Evolutionary conservation across 2,329 filamentous ascomycete species (phyloP), one percentile per base, ranked within the genome.

Genomic region (Tolypocladium sp.): DNA sequence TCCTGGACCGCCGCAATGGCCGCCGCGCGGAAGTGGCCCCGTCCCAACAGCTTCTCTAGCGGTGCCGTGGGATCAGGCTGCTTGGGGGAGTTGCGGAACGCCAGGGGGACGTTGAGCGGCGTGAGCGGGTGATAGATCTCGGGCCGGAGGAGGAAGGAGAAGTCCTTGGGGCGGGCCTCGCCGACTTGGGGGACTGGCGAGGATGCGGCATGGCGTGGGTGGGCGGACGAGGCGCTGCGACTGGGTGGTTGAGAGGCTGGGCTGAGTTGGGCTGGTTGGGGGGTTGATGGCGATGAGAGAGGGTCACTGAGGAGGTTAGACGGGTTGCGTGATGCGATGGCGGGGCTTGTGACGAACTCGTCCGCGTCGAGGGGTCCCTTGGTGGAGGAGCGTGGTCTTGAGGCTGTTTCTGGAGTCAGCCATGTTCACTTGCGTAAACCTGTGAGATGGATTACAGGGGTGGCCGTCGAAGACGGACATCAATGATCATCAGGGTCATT

Each of bases 71-170:
- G 76, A 1, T 79, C 71, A 1, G 90, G 87, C 63, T 87, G 84
- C 62, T 86, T 79, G 25, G 84, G 73, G 0, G 90, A 83, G 63
- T 83, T 83, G 61, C 90, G 85, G 71, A 96, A 93, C 3, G 91
- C 75, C 0, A 77, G 68, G 0, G 85, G 84, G 15, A 86, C 73
- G 62, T 81, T 79, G 52, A 85, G 79, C 20, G 82, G 82, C 1
- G 88, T 86, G 30, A 97, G 79, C 2, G 88, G 85, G 69, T 96
- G 92, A 76, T 93, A 97, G 59, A 92, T 88, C 63, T 91, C 85
- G 3, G 90, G 87, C 25, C 87, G 84, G 13, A 94, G 82, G 53
- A 97, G 85, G 71, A 89, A 93, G 22, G 87, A 85, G 65, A 96
- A 89, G 75, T 96, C 88, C 67, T 90, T 89, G 53, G 69, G 65